Base-by-base conservation (phyloP, 345 rosid genomes). In the Heritiera littoralis region DNA sequence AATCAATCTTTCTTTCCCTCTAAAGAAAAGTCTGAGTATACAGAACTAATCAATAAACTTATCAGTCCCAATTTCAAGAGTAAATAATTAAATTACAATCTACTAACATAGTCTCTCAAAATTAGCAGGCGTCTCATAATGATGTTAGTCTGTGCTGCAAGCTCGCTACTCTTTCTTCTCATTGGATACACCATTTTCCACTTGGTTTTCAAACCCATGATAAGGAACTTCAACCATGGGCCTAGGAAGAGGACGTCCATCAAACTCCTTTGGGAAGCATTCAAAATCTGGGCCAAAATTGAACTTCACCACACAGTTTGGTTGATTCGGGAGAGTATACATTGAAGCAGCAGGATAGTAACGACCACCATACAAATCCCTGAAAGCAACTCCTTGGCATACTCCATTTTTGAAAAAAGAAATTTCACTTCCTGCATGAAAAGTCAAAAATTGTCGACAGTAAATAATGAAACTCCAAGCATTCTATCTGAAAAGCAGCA, bases 261-360 rank as follows among this genome's bases (percentile, higher is more conserved):
- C 94, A 79, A 94, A 89, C 80, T 91, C 93, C 78, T 86, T 89
- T 0, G 97, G 97, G 78, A 87, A 90, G 81, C 56, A 83, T 63
- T 91, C 97, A 79, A 94, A 96, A 64, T 89, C 85, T 5, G 98
- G 99, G 56, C 99, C 99, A 74, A 94, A 96, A 87, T 94, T 94
- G 86, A 96, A 96, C 88, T 86, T 92, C 78, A 96, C 98, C 20
- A 74, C 81, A 83, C 98, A 96, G 69, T 91, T 94, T 75, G 97
- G 89, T 84, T 94, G 97, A 80, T 88, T 83, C 9, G 98, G 98
- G 77, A 96, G 98, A 71, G 98, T 94, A 83, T 96, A 96, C 98
- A 94, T 92, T 35, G 99, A 96, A 78, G 99, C 99, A 85, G 99
- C 97, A 61, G 99, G 98, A 85, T 89, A 94, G 83, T 96, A 94